Evolutionary conservation across 192 early-diverging fungal genomes (phyloP), one percentile per base, ranked within the genome.

Genomic region (Coemansia sp.): DNA sequence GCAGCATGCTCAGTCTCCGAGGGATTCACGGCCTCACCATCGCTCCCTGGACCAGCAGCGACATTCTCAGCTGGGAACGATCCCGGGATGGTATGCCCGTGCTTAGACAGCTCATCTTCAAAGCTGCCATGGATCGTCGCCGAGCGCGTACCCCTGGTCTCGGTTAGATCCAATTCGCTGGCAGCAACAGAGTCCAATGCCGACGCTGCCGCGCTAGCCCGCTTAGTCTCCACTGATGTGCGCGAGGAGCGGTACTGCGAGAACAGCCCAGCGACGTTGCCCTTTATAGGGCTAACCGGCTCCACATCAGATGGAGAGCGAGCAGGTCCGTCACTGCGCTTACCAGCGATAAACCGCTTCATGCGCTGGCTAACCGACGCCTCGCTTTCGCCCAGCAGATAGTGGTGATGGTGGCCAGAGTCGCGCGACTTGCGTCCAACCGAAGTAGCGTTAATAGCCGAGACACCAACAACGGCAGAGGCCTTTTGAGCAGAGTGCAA

Each of bases 401-500:
- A 28, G 19, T 46, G 8, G 21, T 67, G 71, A 40, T 69, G 57
- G 42, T 68, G 61, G 23, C 71, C 79, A 21, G 79, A 76, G 64
- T 75, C 79, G 40, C 74, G 66, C 66, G 74, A 82, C 65, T 62
- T 60, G 16, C 79, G 66, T 19, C 79, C 72, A 28, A 52, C 60
- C 19, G 79, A 76, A 2, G 79, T 82, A 14, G 73, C 79, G 44
- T 71, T 82, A 26, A 76, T 62, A 16, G 79, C 66, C 0, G 74
- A 76, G 38, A 82, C 74, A 3, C 79, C 79, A n/a, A 82, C 79
- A 37, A 82, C 79, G 0, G 79, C 61, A 8, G 74, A 63, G 0
- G 79, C 79, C 71, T 82, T 82, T 40, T 82, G 79, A n/a, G 79
- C 79, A 0, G 65, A 72, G 49, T 82, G 79, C 53, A 82, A 40